phyloP scores from a whole-genome alignment of 1,139 yeast genomes.

The Scheffersomyces titani region DNA sequence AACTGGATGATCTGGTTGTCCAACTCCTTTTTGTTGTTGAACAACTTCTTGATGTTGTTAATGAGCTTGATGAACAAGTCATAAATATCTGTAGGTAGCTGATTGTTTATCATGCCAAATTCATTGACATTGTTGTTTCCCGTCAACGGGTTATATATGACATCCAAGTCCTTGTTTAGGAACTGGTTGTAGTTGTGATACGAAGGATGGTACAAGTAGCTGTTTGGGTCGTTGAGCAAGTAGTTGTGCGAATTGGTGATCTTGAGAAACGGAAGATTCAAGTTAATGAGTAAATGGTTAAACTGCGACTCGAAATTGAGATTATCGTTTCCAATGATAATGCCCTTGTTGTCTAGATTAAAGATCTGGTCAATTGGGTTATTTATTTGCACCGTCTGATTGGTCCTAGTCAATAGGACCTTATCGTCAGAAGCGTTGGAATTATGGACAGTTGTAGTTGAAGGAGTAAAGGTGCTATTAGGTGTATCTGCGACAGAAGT shows the following conservation, averaged over 20 bases:
- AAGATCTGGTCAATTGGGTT: slow-evolving; percentile 53
- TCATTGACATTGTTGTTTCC: slow-evolving; percentile 15
- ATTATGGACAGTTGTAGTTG: neutral
- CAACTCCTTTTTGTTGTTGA: slow-evolving; percentile 47
- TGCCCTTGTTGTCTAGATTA: slow-evolving; percentile 46
- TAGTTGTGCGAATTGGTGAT: slow-evolving; percentile 50
- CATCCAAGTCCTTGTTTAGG: slow-evolving; percentile 43
- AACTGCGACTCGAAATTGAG: slow-evolving; percentile 51
- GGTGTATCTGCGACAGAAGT: neutral
- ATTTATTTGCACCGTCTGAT: slow-evolving; percentile 33
- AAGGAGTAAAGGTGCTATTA: neutral
- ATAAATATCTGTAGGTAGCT: slow-evolving; percentile 43
- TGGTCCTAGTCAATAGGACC: slow-evolving; percentile 7
- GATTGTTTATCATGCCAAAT: slow-evolving; percentile 10
- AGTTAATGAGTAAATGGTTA: slow-evolving; percentile 46
- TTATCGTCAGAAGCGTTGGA: slow-evolving; percentile 6
- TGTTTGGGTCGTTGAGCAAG: slow-evolving; percentile 45
- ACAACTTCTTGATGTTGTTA: slow-evolving; percentile 48
- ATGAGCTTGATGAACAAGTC: slow-evolving; percentile 48
- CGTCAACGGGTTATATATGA: slow-evolving; percentile 47
- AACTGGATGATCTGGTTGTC: slow-evolving; percentile 53
- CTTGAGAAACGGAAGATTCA: slow-evolving; percentile 48
- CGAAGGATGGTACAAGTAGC: slow-evolving; percentile 46
- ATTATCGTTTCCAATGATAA: slow-evolving; percentile 51
- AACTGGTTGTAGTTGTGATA: slow-evolving; percentile 40